These are phyloP conservation scores for Diaporthe sp. DNA, from an alignment of 2,329 filamentous ascomycete species.

Conservation along the genomic window DNA sequence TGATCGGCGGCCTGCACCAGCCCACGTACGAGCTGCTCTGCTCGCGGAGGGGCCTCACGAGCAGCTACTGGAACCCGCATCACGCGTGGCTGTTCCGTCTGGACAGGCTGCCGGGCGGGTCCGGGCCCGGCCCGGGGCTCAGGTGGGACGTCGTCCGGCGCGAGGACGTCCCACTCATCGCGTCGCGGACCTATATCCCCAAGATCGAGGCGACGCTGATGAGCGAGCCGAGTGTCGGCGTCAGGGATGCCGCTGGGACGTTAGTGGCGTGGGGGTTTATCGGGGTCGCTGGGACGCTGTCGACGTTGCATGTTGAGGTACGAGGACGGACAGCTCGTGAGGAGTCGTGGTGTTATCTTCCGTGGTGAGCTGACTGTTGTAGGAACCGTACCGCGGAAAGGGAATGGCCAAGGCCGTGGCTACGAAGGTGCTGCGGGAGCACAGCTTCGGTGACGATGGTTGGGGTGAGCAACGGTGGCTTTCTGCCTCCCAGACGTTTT, in stretches of 20 bases:
- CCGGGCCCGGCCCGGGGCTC: constrained; percentile 59
- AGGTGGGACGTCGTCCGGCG: constrained; percentile 66
- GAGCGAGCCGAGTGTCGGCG: constrained; percentile 60
- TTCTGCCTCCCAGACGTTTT: not conserved
- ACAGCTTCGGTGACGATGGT: constrained; percentile 63
- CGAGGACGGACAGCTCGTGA: not conserved
- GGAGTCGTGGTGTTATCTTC: not conserved
- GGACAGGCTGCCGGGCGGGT: constrained; percentile 56
- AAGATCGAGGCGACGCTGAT: constrained; percentile 63
- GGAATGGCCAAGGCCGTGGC: constrained; percentile 75
- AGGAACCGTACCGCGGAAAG: constrained; percentile 68
- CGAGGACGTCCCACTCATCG: constrained; percentile 69
- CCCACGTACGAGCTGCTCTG: constrained; percentile 43
- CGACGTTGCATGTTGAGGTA: constrained; percentile 47
- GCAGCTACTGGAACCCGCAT: constrained; percentile 53
- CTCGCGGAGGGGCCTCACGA: constrained; percentile 46
- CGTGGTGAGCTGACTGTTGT: not conserved
- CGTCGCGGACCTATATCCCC: constrained; percentile 68
- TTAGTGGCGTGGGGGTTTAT: constrained; percentile 76
- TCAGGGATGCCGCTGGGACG: constrained; percentile 60
- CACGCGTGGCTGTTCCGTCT: constrained; percentile 72
- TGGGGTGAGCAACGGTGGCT: constrained; percentile 54
- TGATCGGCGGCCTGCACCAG: constrained; percentile 54
- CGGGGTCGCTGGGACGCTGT: constrained; percentile 51
- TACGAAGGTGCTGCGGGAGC: constrained; percentile 68